Conservation (phyloP, 768 basidiomycete genomes). For the Mycena haematopus region DNA sequence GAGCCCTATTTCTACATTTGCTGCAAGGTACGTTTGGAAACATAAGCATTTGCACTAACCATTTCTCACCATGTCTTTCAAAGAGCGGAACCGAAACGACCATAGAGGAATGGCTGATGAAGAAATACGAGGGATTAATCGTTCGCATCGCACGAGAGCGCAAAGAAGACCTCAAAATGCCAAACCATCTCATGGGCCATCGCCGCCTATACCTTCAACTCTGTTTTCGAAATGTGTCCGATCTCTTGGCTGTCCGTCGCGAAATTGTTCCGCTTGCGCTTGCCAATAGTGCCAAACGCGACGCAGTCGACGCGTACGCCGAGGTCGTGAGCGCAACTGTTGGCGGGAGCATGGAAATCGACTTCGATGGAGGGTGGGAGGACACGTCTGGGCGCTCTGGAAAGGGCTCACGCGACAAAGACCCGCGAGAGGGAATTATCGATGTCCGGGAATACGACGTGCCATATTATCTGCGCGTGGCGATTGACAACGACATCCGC, state of each 20-base stretch:
- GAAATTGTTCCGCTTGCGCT: conserved; percentile 90
- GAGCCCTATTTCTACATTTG: conserved; percentile 96
- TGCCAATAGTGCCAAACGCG: conserved; percentile 89
- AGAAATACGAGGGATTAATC: conserved; percentile 90
- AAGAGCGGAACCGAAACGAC: conserved; percentile 85
- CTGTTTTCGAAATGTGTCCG: conserved; percentile 91
- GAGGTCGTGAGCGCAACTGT: conserved; percentile 90
- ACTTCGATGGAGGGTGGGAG: conserved; percentile 69
- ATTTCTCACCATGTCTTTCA: conserved; percentile 12
- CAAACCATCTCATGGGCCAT: conserved; percentile 97
- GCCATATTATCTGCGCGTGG: conserved; percentile 97
- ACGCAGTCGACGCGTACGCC: conserved; percentile 96
- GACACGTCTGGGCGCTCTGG: conserved; percentile 46
- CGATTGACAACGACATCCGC: conserved; percentile 97
- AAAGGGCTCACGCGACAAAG: conserved; percentile 59
- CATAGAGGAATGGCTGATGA: conserved; percentile 95
- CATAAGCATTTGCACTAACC: background rate
- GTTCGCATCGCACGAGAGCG: conserved; percentile 77
- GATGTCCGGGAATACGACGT: conserved; percentile 97
- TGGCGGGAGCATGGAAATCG: conserved; percentile 68
- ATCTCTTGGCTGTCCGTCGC: conserved; percentile 85
- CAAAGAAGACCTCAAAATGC: conserved; percentile 94
- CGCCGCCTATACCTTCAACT: conserved; percentile 87
- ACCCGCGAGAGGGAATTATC: conserved; percentile 91
- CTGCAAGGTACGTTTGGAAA: conserved; percentile 72